Base-by-base conservation (phyloP, 2,329 filamentous ascomycete species). In the Penicillium sp. region DNA sequence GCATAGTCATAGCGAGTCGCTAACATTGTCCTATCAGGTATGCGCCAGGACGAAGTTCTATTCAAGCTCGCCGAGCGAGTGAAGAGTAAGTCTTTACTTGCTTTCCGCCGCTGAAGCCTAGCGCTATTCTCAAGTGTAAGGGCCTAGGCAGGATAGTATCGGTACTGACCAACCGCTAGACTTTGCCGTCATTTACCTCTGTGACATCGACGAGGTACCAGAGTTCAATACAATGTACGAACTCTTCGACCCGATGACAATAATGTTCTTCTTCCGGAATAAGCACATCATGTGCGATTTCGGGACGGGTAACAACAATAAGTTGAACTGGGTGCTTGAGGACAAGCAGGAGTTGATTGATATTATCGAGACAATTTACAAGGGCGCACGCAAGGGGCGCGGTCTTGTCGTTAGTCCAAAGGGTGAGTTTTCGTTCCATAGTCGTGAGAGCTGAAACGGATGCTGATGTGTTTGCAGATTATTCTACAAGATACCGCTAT, bases 341-440 rank as follows among this genome's bases (percentile, higher is more conserved):
- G 94, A 99, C 75, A 98, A 99, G 81, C 94, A 98, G 78, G 95
- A 99, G 82, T 84, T 99, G 72, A 96, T 99, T 73, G 95, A 99
- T 79, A 99, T 99, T 68, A 89, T 98, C 74, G 95, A 99, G 84
- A 97, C 93, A 5, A 93, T 99, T 64, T 99, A 98, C 77, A 89
- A 93, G 62, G 95, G 95, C n/a, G 95, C 95, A 35, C 98, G 97
- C 85, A 99, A 99, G 82, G 95, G 96, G 0, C 85, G 94, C 57
- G 95, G 96, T 90, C 81, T 99, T 70, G 95, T 99, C 46, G 93
- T 98, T 68, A 96, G 92, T 74, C 95, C 94, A 1, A 99, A 98
- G 84, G 93, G 88, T 75, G 83, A 80, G 68, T 72, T 19, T 64
- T 21, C 47, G 4, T 26, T 26, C 26, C 26, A 6, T 26, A 26